Evolutionary conservation across 1,139 yeast species (phyloP).

Genomic region (Geotrichum cucujoidarum): DNA sequence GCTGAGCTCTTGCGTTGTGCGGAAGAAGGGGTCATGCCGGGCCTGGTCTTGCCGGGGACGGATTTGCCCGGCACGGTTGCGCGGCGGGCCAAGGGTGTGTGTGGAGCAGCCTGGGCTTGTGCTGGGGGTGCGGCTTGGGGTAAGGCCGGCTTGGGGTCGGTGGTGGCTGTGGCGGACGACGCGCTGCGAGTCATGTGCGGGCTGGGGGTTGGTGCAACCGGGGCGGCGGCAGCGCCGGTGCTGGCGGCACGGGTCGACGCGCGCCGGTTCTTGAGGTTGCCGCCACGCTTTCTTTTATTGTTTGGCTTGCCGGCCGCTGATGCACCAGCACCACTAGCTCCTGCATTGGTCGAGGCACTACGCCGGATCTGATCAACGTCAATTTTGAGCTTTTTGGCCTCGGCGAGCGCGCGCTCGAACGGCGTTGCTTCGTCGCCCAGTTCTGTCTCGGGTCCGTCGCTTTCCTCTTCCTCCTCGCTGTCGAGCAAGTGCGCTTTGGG

Average conservation of each 20-base stretch:
- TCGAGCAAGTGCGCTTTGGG: conserved; percentile 34
- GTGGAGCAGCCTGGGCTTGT: too few relatives aligned
- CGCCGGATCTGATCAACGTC: conserved; percentile 30
- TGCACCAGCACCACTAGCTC: conserved; percentile 1
- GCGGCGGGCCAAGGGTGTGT: too few relatives aligned
- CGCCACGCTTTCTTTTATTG: conserved; percentile 12
- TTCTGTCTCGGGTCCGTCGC: conserved; percentile 18
- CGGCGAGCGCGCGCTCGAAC: conserved; percentile 28
- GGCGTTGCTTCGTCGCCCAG: conserved; percentile 26
- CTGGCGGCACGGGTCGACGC: conserved; percentile 15
- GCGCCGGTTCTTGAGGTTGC: conserved; percentile 12
- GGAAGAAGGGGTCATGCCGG: background rate
- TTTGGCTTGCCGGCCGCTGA: conserved; percentile 5
- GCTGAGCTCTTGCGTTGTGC: background rate
- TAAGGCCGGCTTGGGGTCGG: background rate
- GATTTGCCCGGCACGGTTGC: background rate
- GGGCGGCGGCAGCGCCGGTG: conserved; percentile 11
- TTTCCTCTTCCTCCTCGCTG: conserved; percentile 29
- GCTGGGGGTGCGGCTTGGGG: background rate
- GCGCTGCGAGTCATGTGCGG: conserved; percentile 1
- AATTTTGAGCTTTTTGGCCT: conserved; percentile 30
- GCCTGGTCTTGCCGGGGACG: background rate
- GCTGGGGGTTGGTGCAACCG: background rate
- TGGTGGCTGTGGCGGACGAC: background rate
- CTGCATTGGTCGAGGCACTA: conserved; percentile 18